Conservation (phyloP, 2,329 filamentous ascomycete species). For the Fusarium stilboides region DNA sequence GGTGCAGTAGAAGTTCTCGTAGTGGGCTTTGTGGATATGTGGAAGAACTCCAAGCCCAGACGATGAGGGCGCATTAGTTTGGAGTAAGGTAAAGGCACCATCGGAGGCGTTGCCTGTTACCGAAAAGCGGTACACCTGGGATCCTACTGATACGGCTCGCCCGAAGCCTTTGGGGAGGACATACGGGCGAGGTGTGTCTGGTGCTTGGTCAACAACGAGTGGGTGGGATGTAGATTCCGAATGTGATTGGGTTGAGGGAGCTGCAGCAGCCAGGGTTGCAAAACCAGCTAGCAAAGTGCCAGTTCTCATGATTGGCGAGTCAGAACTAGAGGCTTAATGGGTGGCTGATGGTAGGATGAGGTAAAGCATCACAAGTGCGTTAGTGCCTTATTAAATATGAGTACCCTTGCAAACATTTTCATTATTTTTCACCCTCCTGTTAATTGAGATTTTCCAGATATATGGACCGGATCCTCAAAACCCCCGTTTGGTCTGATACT, state of each 20-base stretch:
- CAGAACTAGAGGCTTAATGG: neutral
- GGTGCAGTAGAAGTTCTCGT: slow-evolving; percentile 9
- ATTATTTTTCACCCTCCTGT: neutral
- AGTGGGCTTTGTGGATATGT: slow-evolving; percentile 3
- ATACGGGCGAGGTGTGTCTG: slow-evolving; percentile 1
- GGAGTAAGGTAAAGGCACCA: slow-evolving; percentile 8
- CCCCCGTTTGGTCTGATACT: neutral
- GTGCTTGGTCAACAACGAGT: slow-evolving; percentile 2
- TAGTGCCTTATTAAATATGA: neutral
- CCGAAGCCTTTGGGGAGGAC: slow-evolving; percentile 3
- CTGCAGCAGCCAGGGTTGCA: neutral
- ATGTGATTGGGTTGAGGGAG: neutral
- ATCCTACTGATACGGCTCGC: slow-evolving; percentile 5
- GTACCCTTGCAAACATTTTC: neutral
- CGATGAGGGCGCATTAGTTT: slow-evolving; percentile 8
- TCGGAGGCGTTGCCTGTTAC: slow-evolving; percentile 6
- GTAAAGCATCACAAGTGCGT: neutral
- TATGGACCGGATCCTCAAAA: neutral
- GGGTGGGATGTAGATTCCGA: neutral
- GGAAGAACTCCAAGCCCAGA: slow-evolving; percentile 7
- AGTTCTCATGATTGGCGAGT: slow-evolving; percentile 1
- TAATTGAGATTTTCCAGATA: neutral
- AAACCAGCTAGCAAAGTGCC: neutral
- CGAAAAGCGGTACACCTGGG: slow-evolving; percentile 3
- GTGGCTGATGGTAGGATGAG: neutral